Percentiles rank a stretch among this genome's conserved stretches.
These are phyloP conservation scores for Debaryomyces hansenii DNA, from an alignment of 805 yeast genomes.

Conservation along the genomic window DNA sequence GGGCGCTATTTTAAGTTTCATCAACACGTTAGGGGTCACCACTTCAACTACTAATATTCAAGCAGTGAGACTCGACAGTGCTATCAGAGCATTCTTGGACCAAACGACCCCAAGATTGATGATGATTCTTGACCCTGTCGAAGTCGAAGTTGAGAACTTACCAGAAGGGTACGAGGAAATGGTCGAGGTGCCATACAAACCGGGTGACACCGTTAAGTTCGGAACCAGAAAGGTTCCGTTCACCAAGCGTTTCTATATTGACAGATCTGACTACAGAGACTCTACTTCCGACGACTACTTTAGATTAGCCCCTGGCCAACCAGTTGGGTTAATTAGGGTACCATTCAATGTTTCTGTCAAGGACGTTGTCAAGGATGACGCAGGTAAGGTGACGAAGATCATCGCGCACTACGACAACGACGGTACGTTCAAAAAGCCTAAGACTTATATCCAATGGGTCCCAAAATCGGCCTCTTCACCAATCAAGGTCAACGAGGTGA, in stretches of 20 bases:
- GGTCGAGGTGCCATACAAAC: conserved; percentile 84
- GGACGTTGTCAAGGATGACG: conserved; percentile 59
- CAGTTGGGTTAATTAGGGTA: conserved; percentile 92
- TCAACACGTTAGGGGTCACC: conserved; percentile 95
- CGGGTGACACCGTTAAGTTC: conserved; percentile 64
- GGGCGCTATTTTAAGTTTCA: conserved; percentile 90
- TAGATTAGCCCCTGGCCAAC: conserved; percentile 90
- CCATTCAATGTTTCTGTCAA: conserved; percentile 79
- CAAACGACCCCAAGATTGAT: conserved; percentile 90
- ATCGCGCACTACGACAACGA: conserved; percentile 80
- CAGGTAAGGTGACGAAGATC: conserved; percentile 67
- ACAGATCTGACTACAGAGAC: conserved; percentile 77
- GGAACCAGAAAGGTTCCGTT: conserved; percentile 72
- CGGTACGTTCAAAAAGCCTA: conserved; percentile 69
- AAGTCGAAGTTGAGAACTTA: conserved; percentile 78
- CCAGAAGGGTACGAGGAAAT: conserved; percentile 70
- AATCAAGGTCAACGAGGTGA: conserved; percentile 65
- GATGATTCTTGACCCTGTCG: conserved; percentile 87
- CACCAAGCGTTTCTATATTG: conserved; percentile 78
- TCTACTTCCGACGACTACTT: conserved; percentile 66
- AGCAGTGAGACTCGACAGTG: conserved; percentile 81
- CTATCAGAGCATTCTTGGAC: conserved; percentile 86
- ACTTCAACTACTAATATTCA: conserved; percentile 92
- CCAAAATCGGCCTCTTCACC: conserved; percentile 56
- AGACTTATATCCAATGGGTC: conserved; percentile 96